Percentiles rank a stretch among this genome's conserved stretches.
These are phyloP conservation scores for Staphylotrichum longicolle DNA, from an alignment of 495 filamentous ascomycete species.

Conservation along the genomic window DNA sequence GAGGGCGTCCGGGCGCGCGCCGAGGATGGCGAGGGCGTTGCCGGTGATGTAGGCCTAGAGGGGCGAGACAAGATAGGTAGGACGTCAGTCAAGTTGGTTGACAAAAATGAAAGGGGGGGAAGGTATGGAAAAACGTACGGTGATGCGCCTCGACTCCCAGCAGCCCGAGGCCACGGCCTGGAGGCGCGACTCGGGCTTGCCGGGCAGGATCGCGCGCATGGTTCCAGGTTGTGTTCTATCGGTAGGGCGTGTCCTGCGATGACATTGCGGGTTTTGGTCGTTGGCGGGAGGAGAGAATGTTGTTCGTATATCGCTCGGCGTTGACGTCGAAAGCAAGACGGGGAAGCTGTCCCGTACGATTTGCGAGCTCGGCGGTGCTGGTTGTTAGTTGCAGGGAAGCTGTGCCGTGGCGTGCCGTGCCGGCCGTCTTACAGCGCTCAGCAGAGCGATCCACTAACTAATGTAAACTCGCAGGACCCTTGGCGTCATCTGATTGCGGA, in stretches of 20 bases:
- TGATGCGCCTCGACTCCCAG: constrained; percentile 77
- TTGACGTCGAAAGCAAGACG: no score
- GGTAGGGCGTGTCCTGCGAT: constrained; percentile 15
- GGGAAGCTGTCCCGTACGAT: neutral
- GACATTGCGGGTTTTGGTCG: constrained; percentile 18
- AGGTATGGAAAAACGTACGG: constrained; percentile 51
- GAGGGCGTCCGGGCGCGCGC: constrained; percentile 62
- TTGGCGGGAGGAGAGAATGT: no score
- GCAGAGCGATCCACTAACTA: neutral
- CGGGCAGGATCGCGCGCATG: constrained; percentile 77
- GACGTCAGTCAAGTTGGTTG: neutral
- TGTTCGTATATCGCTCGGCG: neutral
- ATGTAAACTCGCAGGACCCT: neutral
- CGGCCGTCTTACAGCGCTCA: neutral
- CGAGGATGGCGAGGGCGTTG: constrained; percentile 78
- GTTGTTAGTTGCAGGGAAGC: neutral
- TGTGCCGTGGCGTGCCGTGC: neutral
- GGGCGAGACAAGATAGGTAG: neutral
- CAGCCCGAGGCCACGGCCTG: constrained; percentile 83
- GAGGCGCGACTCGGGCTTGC: constrained; percentile 82
- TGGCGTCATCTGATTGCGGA: neutral
- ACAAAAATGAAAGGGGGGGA: constrained; percentile 2
- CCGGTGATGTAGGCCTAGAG: constrained; percentile 82
- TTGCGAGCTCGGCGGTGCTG: constrained; percentile 10
- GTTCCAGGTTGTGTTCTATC: constrained; percentile 28